Conservation (phyloP, 805 yeast genomes). For the Debaryomyces tyrocola region DNA sequence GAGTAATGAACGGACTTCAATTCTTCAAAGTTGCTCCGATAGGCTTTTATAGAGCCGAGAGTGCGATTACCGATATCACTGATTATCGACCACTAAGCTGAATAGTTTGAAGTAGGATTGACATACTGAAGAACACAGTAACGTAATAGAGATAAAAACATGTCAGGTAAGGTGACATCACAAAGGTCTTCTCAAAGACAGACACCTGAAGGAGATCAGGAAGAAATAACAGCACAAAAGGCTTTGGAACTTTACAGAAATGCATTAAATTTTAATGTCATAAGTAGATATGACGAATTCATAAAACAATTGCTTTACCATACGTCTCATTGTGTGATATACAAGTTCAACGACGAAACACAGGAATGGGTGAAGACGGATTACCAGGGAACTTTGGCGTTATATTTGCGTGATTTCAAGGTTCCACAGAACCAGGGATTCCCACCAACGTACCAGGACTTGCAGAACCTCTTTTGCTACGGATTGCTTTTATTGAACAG, state of each 20-base stretch:
- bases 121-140: too few relatives aligned
- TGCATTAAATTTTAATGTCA: slow-evolving; percentile 73
- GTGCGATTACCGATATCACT: neutral
- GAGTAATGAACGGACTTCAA: too few relatives aligned
- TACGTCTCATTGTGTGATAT: slow-evolving; percentile 71
- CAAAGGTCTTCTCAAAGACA: neutral
- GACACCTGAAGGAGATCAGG: slow-evolving; percentile 11
- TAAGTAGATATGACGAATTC: slow-evolving; percentile 72
- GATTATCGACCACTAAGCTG: neutral
- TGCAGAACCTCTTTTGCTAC: slow-evolving; percentile 53
- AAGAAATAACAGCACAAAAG: slow-evolving; percentile 41
- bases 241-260: slow-evolving; percentile 64
- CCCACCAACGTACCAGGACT: slow-evolving; percentile 24
- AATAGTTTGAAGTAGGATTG: too few relatives aligned
- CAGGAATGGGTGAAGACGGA: slow-evolving; percentile 74
- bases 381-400: slow-evolving; percentile 66
- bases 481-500: slow-evolving; percentile 73
- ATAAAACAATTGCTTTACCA: slow-evolving; percentile 66
- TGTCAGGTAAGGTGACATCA: neutral
- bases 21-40: neutral
- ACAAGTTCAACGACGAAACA: slow-evolving; percentile 54
- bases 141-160: neutral
- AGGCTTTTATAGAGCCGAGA: neutral
- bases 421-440: slow-evolving; percentile 18
- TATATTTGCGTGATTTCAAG: slow-evolving; percentile 54